These are phyloP conservation scores for Ophiognomonia clavigignenti-juglandacearum DNA, from an alignment of 2,329 filamentous ascomycete genomes.

Conservation along the genomic window DNA sequence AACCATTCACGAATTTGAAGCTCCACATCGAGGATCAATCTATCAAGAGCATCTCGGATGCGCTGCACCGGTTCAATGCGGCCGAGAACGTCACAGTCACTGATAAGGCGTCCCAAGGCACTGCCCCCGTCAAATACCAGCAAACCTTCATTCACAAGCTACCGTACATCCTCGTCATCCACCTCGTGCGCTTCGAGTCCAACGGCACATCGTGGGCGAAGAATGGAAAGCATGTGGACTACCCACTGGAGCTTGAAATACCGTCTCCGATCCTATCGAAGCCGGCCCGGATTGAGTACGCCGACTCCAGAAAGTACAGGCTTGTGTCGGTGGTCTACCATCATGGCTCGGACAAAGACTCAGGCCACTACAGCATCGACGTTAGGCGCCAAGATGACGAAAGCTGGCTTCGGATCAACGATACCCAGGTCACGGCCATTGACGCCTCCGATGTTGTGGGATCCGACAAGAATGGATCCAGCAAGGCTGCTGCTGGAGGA, in stretches of 20 bases:
- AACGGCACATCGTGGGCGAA: constrained; percentile 72
- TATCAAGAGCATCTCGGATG: constrained; percentile 87
- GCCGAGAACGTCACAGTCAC: constrained; percentile 74
- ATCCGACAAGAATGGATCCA: constrained; percentile 70
- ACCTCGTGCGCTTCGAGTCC: constrained; percentile 89
- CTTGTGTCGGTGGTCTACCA: constrained; percentile 93
- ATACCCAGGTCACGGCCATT: constrained; percentile 83
- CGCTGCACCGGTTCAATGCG: constrained; percentile 76
- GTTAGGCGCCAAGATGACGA: constrained; percentile 88
- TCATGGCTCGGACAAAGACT: constrained; percentile 93
- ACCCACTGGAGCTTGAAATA: constrained; percentile 90
- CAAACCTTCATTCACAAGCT: constrained; percentile 81
- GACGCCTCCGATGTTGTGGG: constrained; percentile 85
- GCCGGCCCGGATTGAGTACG: constrained; percentile 54
- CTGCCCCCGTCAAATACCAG: constrained; percentile 81
- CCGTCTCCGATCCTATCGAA: constrained; percentile 84
- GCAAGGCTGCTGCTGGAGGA: constrained; percentile 60
- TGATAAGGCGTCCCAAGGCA: constrained; percentile 60
- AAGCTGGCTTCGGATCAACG: constrained; percentile 94
- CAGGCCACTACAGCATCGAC: constrained; percentile 97
- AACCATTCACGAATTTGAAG: constrained; percentile 91
- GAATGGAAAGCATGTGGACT: constrained; percentile 97
- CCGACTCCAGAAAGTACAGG: constrained; percentile 53
- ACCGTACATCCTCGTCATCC: constrained; percentile 86
- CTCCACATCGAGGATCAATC: constrained; percentile 87